Evolutionary conservation across 345 rosid species (phyloP).

Genomic region (Capsella bursapastoris): DNA sequence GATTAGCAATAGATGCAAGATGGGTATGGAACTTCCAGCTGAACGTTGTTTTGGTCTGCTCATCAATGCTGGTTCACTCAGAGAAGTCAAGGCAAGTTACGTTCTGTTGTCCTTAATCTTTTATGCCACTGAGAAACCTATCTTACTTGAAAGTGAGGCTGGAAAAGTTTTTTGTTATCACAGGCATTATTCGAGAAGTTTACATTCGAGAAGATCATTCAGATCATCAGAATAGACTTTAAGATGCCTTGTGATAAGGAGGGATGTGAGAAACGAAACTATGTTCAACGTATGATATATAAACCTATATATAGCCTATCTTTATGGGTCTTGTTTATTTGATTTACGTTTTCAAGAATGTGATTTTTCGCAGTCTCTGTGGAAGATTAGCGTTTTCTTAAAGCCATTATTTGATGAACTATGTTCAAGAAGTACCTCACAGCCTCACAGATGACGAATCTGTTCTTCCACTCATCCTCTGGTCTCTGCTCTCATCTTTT

Average conservation of each 20-base stretch:
- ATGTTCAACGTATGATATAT: background rate
- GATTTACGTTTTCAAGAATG: background rate
- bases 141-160: background rate
- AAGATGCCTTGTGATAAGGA: too few relatives aligned
- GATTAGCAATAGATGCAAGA: slow-evolving; percentile 16
- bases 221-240: too few relatives aligned
- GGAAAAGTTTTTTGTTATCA: too few relatives aligned
- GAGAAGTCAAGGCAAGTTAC: slow-evolving; percentile 26
- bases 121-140: background rate
- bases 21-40: background rate
- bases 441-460: background rate
- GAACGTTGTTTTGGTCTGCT: slow-evolving; percentile 15
- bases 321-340: background rate
- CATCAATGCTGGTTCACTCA: slow-evolving; percentile 17
- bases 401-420: background rate
- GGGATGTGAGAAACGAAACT: too few relatives aligned
- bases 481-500: slow-evolving; percentile 26
- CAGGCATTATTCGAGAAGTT: too few relatives aligned
- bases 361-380: background rate
- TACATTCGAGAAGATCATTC: too few relatives aligned
- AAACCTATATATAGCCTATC: background rate
- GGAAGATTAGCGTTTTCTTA: background rate
- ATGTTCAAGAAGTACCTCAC: background rate
- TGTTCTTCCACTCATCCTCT: slow-evolving; percentile 3
- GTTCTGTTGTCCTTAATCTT: background rate